Percentiles rank a stretch among this genome's conserved stretches.
These are phyloP conservation scores for Ustilago sp. DNA, from an alignment of 1,284 basidiomycete genomes.

Conservation along the genomic window DNA sequence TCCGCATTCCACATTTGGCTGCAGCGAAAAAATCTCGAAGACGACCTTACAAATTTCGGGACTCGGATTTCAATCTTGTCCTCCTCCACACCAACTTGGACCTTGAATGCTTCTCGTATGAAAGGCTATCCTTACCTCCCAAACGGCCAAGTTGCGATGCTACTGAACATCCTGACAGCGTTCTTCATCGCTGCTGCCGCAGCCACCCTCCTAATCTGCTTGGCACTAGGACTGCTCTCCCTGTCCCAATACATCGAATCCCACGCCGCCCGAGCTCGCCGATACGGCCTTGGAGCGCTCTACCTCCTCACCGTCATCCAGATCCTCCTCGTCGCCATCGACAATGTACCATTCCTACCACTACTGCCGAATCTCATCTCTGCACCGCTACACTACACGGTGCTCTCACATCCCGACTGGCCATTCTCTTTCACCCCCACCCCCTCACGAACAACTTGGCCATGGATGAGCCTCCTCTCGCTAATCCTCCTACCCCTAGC, in stretches of 20 bases:
- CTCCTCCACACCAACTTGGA: conserved; percentile 8
- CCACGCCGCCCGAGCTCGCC: conserved; percentile 30
- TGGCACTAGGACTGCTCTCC: conserved; percentile 42
- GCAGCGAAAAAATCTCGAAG: conserved; percentile 8
- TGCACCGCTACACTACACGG: conserved; percentile 16
- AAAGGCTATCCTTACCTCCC: neutral
- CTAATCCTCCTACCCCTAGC: conserved; percentile 27
- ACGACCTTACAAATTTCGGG: conserved; percentile 18
- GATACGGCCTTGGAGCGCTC: conserved; percentile 25
- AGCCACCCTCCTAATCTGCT: conserved; percentile 11
- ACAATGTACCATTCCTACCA: conserved; percentile 30
- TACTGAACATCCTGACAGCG: conserved; percentile 23
- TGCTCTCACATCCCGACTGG: conserved; percentile 23
- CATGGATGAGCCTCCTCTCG: neutral
- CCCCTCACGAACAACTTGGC: neutral
- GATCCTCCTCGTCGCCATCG: conserved; percentile 11
- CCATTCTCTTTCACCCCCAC: conserved; percentile 14
- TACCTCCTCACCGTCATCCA: conserved; percentile 3
- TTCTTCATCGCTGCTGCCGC: conserved; percentile 19
- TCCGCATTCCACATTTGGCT: neutral
- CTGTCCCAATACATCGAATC: conserved; percentile 45
- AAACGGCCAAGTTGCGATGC: conserved; percentile 7
- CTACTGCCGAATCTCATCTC: conserved; percentile 20
- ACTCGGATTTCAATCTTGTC: conserved; percentile 9
- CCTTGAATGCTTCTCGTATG: neutral